A percentile compares a stretch with the other conserved stretches of the same genome.
Conservation (phyloP, 2,329 filamentous ascomycete species). For the Talaromyces marneffei region DNA sequence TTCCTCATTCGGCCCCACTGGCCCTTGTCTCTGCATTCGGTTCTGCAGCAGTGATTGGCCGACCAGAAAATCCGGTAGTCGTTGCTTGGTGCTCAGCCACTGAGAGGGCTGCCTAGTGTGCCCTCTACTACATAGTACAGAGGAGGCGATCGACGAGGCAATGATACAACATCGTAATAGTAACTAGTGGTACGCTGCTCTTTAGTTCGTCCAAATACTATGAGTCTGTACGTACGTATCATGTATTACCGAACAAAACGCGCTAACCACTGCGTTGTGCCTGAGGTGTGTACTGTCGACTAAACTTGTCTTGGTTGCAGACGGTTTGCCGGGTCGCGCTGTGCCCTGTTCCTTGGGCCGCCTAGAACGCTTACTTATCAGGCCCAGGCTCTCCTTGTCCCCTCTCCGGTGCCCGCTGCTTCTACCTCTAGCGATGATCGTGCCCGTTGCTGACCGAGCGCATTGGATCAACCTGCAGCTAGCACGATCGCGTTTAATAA, state of each 20-base stretch:
- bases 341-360: conserved; percentile 13
- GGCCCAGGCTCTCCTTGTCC: background rate
- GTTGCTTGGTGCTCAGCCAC: background rate
- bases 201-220: background rate
- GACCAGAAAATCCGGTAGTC: background rate
- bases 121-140: too few relatives aligned
- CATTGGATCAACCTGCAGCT: conserved; percentile 6
- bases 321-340: background rate
- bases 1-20: background rate
- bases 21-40: conserved; percentile 4
- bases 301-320: background rate
- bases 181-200: background rate
- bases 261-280: background rate
- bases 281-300: conserved; percentile 4
- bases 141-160: conserved; percentile 1
- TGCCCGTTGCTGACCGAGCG: background rate
- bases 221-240: background rate
- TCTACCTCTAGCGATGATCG: background rate
- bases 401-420: background rate
- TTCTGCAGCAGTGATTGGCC: background rate
- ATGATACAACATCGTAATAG: background rate
- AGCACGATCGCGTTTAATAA: background rate
- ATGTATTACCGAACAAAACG: background rate
- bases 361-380: conserved; percentile 12
- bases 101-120: background rate